Evolutionary conservation across 805 yeast genomes (phyloP).

Genomic region (Debaryomyces tyrocola): DNA sequence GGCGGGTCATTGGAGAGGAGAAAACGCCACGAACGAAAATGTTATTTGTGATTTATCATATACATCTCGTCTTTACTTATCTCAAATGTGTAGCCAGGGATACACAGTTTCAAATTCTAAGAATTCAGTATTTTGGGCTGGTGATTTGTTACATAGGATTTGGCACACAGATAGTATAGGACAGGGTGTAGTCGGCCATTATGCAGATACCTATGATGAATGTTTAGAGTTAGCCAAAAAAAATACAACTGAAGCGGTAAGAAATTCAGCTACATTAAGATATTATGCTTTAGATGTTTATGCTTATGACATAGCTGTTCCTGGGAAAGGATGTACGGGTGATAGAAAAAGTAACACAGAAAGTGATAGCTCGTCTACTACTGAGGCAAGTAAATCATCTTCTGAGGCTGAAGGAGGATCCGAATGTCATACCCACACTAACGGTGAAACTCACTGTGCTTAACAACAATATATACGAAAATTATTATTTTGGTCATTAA

Average conservation of each 20-base stretch:
- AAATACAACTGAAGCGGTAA: constrained; percentile 32
- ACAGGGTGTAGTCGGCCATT: constrained; percentile 33
- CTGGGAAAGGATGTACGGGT: constrained; percentile 20
- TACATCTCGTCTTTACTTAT: constrained; percentile 26
- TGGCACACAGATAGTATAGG: constrained; percentile 34
- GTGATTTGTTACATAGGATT: constrained; percentile 39
- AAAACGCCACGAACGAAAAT: constrained; percentile 33
- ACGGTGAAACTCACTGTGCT: constrained; percentile 17
- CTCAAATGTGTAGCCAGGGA: constrained; percentile 36
- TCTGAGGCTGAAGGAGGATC: constrained; percentile 1
- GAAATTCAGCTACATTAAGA: constrained; percentile 25
- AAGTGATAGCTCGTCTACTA: background rate
- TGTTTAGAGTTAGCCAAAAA: constrained; percentile 30
- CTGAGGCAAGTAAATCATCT: constrained; percentile 1
- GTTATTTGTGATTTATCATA: constrained; percentile 42
- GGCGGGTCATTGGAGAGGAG: constrained; percentile 42
- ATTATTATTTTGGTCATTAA: too few species aligned
- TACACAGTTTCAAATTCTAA: constrained; percentile 24
- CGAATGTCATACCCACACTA: constrained; percentile 17
- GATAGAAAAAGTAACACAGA: background rate
- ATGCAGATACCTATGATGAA: constrained; percentile 33
- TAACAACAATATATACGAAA: background rate
- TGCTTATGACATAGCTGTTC: constrained; percentile 19
- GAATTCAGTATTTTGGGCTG: constrained; percentile 26
- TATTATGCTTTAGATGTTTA: constrained; percentile 17